phyloP scores from a whole-genome alignment of 345 rosid species.

The Salix udensis region DNA sequence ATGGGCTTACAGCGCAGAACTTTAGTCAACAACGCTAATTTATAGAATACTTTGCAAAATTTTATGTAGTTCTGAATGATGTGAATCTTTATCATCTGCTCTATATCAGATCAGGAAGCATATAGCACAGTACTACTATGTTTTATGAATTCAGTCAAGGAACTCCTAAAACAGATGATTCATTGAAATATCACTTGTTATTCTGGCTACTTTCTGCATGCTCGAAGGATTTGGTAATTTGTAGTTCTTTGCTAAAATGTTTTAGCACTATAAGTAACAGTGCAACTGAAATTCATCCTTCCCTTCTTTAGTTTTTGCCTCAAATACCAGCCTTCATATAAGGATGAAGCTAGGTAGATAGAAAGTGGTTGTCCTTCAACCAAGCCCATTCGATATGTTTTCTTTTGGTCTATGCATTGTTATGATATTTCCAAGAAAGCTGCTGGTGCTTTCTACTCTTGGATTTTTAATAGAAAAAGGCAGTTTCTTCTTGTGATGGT shows the following conservation, averaged over 20 bases:
- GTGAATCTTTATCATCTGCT: background rate
- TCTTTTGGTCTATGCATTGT: background rate
- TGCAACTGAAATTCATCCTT: slow-evolving; percentile 1
- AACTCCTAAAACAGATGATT: background rate
- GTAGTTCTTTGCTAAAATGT: background rate
- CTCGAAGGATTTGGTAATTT: background rate
- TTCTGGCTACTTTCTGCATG: background rate
- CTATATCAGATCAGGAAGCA: background rate
- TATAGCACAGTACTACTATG: background rate
- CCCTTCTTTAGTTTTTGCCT: background rate
- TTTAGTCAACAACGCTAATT: background rate
- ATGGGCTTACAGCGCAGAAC: background rate
- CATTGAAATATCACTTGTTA: background rate
- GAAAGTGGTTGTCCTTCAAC: background rate
- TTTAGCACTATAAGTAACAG: background rate
- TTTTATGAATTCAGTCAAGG: background rate
- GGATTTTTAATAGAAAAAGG: background rate
- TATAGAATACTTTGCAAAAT: background rate
- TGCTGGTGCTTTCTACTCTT: background rate
- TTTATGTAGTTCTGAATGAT: background rate
- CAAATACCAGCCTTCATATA: background rate
- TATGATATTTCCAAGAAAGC: background rate
- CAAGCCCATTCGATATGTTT: background rate
- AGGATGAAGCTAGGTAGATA: background rate
- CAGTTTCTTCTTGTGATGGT: background rate